Percentiles rank a stretch among this genome's conserved stretches.
These are phyloP conservation scores for Cutaneotrichosporon dermatis DNA, from an alignment of 1,284 basidiomycete species.

Conservation along the genomic window DNA sequence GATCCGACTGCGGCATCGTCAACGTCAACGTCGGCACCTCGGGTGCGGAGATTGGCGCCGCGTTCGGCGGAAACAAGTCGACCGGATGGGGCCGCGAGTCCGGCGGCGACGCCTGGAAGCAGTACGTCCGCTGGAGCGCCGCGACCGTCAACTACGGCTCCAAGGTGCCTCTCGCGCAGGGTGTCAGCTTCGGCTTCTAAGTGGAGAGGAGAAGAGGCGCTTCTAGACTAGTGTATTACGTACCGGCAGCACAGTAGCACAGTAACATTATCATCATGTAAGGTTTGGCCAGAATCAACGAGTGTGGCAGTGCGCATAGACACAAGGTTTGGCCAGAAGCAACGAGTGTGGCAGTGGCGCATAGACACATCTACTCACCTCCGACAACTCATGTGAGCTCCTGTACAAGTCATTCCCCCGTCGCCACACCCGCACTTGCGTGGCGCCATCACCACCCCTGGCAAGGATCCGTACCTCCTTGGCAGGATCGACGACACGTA, in stretches of 20 bases:
- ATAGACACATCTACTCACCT: too few relatives aligned
- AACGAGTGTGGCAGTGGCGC: too few relatives aligned
- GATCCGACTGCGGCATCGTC: slow-evolving; percentile 83
- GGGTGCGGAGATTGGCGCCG: slow-evolving; percentile 87
- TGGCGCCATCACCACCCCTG: too few relatives aligned
- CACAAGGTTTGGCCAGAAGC: too few relatives aligned
- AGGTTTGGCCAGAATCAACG: background rate
- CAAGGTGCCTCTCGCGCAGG: slow-evolving; percentile 82
- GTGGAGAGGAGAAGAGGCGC: background rate
- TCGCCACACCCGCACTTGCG: too few relatives aligned
- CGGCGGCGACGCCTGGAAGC: slow-evolving; percentile 95
- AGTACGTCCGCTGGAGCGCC: slow-evolving; percentile 51
- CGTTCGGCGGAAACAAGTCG: slow-evolving; percentile 89
- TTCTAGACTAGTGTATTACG: slow-evolving; percentile 7
- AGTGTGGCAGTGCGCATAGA: too few relatives aligned
- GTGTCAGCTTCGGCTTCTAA: slow-evolving; percentile 65
- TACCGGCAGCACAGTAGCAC: background rate
- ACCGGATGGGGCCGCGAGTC: slow-evolving; percentile 86
- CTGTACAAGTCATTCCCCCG: too few relatives aligned
- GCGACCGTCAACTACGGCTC: slow-evolving; percentile 92
- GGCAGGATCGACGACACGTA: too few relatives aligned
- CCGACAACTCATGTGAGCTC: too few relatives aligned
- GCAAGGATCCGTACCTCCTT: too few relatives aligned
- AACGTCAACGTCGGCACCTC: slow-evolving; percentile 87
- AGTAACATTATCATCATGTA: slow-evolving; percentile 7